These are phyloP conservation scores for Glycyrrhiza uralensis DNA, from an alignment of 306 rosid genomes.

Conservation along the genomic window DNA sequence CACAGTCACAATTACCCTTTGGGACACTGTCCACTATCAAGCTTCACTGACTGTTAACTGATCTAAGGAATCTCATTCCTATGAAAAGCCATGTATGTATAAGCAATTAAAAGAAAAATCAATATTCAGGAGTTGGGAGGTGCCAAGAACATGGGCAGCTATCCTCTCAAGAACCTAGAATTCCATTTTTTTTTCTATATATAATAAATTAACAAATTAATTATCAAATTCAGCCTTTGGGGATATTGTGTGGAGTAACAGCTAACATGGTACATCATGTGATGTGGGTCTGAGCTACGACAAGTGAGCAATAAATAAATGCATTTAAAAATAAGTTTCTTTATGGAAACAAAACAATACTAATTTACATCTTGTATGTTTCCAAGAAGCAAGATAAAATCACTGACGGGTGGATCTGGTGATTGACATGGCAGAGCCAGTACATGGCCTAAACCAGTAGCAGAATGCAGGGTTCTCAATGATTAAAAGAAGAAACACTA, in stretches of 20 bases:
- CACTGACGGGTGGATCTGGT: neutral
- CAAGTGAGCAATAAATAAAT: neutral
- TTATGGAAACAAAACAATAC: neutral
- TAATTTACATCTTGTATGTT: neutral
- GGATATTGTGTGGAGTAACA: no score
- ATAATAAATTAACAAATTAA: neutral
- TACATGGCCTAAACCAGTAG: neutral
- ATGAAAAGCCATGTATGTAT: no score
- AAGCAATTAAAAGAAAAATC: neutral
- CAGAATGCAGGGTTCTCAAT: conserved; percentile 4
- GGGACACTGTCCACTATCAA: neutral
- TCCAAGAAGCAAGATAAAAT: neutral
- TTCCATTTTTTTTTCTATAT: neutral
- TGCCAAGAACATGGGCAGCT: neutral
- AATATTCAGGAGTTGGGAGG: no score
- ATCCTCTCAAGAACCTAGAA: neutral
- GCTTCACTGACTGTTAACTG: neutral
- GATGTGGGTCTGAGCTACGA: conserved; percentile 26
- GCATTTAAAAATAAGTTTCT: neutral
- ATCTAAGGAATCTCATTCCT: no score
- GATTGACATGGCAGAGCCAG: neutral
- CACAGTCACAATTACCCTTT: conserved; percentile 7
- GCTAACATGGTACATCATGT: conserved; percentile 35
- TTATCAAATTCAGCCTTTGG: neutral
- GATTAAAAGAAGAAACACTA: neutral